phyloP scores from a whole-genome alignment of 2,329 filamentous ascomycete genomes.

The Aspergillus fischeri region DNA sequence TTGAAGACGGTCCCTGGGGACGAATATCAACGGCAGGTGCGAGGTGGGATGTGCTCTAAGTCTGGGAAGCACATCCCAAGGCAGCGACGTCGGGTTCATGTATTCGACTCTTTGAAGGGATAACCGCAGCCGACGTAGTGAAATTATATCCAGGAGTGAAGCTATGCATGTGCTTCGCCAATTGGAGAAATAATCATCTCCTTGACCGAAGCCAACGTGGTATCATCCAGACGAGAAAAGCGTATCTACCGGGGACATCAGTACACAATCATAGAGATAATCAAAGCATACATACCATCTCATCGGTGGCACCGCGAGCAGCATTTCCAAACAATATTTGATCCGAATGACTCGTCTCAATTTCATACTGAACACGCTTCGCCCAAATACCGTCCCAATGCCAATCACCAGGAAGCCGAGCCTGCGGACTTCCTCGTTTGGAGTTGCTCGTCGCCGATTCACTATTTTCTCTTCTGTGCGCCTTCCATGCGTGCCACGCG shows the following conservation, averaged over 20 bases:
- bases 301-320: slow-evolving; percentile 55
- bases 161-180: slow-evolving; percentile 21
- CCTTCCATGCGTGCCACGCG: slow-evolving; percentile 90
- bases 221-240: slow-evolving; percentile 35
- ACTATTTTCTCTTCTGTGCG: slow-evolving; percentile 53
- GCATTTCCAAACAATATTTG: slow-evolving; percentile 69
- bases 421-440: slow-evolving; percentile 45
- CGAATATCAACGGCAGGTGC: neutral
- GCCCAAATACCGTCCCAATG: slow-evolving; percentile 99
- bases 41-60: neutral
- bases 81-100: neutral
- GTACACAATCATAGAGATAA: neutral
- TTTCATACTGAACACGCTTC: slow-evolving; percentile 74
- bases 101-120: neutral
- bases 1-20: neutral
- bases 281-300: slow-evolving; percentile 54
- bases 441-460: slow-evolving; percentile 15
- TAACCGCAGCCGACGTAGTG: slow-evolving; percentile 13
- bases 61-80: neutral
- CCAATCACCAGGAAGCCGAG: slow-evolving; percentile 74
- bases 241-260: slow-evolving; percentile 33
- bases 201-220: slow-evolving; percentile 30
- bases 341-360: slow-evolving; percentile 74
- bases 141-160: slow-evolving; percentile 19
- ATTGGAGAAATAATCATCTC: slow-evolving; percentile 31